phyloP scores from a whole-genome alignment of 805 yeast genomes.

The Metschnikowia noctiluminum region DNA sequence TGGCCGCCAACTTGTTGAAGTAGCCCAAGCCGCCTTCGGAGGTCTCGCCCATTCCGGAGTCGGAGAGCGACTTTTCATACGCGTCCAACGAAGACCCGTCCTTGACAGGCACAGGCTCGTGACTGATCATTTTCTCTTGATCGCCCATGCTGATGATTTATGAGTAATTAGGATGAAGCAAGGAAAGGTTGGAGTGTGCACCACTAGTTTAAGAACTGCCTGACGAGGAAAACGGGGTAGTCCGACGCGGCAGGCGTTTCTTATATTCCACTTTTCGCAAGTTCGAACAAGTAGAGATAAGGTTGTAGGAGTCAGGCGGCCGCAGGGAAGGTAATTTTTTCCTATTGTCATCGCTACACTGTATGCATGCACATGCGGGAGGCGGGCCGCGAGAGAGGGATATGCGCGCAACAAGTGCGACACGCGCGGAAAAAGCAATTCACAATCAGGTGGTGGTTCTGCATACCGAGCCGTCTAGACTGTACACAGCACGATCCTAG shows the following conservation, averaged over 20 bases:
- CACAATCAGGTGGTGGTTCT: not conserved
- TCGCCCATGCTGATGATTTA: slow-evolving; percentile 8
- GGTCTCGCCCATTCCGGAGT: slow-evolving; percentile 27
- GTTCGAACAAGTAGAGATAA: slow-evolving; percentile 2
- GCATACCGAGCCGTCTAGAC: not conserved
- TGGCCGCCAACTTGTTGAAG: slow-evolving; percentile 31
- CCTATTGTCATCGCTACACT: slow-evolving; percentile 6
- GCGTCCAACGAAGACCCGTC: slow-evolving; percentile 23
- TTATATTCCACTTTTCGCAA: slow-evolving; percentile 1
- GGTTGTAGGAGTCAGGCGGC: not conserved
- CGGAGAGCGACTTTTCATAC: slow-evolving; percentile 23
- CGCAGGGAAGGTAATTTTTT: not conserved
- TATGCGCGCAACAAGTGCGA: not conserved
- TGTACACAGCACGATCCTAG: not conserved
- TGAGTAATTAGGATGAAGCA: not conserved
- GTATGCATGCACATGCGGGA: slow-evolving; percentile 1
- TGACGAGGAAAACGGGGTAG: not conserved
- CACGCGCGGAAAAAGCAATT: not conserved
- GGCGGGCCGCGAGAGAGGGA: not conserved
- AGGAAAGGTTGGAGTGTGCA: not conserved
- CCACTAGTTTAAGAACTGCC: not conserved
- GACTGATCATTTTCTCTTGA: slow-evolving; percentile 12
- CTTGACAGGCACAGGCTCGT: slow-evolving; percentile 12
- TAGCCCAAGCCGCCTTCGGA: slow-evolving; percentile 23
- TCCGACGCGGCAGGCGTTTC: not conserved